These are phyloP conservation scores for Obelidium mucronatum DNA, from an alignment of 192 early-diverging fungal genomes.

Conservation along the genomic window DNA sequence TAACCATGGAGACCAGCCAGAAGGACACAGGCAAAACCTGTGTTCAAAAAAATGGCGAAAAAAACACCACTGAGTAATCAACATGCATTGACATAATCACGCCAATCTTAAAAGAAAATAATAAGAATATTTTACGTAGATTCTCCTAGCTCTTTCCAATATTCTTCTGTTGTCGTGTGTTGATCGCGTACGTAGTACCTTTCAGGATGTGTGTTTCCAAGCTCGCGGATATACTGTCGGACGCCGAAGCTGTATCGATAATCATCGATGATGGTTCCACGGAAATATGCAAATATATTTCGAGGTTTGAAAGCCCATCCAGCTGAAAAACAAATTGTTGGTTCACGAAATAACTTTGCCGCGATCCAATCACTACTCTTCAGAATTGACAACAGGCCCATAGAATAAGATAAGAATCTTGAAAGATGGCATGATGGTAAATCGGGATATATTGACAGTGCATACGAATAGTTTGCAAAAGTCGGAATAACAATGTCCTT, in stretches of 20 bases:
- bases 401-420: too few species aligned
- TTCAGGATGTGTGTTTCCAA: slow-evolving; percentile 20
- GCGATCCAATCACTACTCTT: too few species aligned
- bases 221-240: slow-evolving; percentile 32
- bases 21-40: slow-evolving; percentile 43
- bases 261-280: slow-evolving; percentile 43
- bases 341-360: too few species aligned
- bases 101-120: neutral
- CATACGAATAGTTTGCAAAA: slow-evolving; percentile 23
- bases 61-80: too few species aligned
- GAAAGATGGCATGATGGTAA: neutral
- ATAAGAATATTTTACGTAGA: slow-evolving; percentile 7
- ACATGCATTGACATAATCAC: too few species aligned
- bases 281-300: slow-evolving; percentile 40
- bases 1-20: slow-evolving; percentile 42
- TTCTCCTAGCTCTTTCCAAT: slow-evolving; percentile 41
- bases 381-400: too few species aligned
- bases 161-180: slow-evolving; percentile 13
- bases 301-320: slow-evolving; percentile 26
- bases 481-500: slow-evolving; percentile 42
- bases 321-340: too few species aligned
- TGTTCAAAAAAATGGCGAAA: neutral
- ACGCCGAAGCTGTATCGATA: slow-evolving; percentile 40
- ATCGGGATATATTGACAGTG: neutral
- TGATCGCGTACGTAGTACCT: slow-evolving; percentile 23